These are phyloP conservation scores for Iberis pinnata DNA, from an alignment of 345 rosid genomes.

Conservation along the genomic window DNA sequence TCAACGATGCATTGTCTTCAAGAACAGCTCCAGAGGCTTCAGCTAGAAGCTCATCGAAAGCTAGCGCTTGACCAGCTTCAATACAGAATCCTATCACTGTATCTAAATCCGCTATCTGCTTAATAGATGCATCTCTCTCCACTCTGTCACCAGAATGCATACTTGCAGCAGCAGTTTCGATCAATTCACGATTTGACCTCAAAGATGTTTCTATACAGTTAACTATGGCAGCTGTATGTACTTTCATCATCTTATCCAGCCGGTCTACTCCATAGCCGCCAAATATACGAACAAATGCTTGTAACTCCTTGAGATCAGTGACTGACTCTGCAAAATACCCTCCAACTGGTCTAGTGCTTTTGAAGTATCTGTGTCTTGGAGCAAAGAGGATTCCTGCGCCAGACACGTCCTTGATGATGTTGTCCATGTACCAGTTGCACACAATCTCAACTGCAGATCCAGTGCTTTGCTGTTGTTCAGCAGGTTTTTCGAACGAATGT, in stretches of 20 bases:
- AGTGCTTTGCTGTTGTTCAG: conserved; percentile 48
- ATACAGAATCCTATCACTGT: conserved; percentile 85
- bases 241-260: conserved; percentile 91
- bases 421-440: conserved; percentile 98
- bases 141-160: conserved; percentile 92
- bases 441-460: conserved; percentile 88
- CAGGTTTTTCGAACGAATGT: conserved; percentile 65
- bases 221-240: conserved; percentile 85
- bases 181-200: conserved; percentile 74
- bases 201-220: conserved; percentile 91
- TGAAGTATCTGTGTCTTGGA: conserved; percentile 83
- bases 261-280: conserved; percentile 96
- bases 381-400: conserved; percentile 95
- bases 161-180: conserved; percentile 83
- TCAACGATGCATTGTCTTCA: conserved; percentile 75
- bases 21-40: conserved; percentile 91
- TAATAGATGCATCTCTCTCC: conserved; percentile 68
- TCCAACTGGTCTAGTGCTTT: conserved; percentile 96
- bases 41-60: conserved; percentile 88
- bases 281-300: conserved; percentile 78
- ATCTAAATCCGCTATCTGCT: conserved; percentile 92
- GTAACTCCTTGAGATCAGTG: conserved; percentile 75
- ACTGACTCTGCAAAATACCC: conserved; percentile 99
- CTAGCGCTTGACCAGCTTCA: conserved; percentile 95
- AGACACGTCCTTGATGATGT: conserved; percentile 86